Base-by-base conservation (phyloP, 345 rosid species). In the Theobroma cacao region DNA sequence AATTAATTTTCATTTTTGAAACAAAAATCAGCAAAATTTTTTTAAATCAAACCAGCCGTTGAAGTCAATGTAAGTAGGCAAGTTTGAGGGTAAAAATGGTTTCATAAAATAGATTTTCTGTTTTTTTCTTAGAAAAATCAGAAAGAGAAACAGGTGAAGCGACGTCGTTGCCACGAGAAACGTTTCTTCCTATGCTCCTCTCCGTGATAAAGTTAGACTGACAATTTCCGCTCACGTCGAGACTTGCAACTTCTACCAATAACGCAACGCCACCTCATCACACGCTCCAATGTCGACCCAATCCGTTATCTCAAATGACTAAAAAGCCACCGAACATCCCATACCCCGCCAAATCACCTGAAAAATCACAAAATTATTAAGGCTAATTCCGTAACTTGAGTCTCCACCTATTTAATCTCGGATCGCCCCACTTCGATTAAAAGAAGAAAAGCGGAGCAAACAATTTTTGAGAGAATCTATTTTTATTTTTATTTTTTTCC, bases 361-460 rank as follows among this genome's bases (percentile, higher is more conserved):
- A 52, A 33, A 63, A 22, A 59, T 7, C 11, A 43, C n/a, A 34
- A 55, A 36, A 18, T 61, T 18, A 6, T 33, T 1, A 48, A 63
- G 78, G 78, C 15, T 47, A 75, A 62, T 63, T 33, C n/a, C 40
- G 72, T 63, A 75, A 75, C 30, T 62, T 75, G 1, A 13, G 0
- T 12, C 13, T 36, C n/a, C 22, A 56, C 66, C 34, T 38, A 73
- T 56, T 73, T 36, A 36, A 36, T 56, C 64, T 7, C 65, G 36
- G 65, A 73, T 55, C 22, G 64, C 34, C 50, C 56, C 2, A 38
- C 50, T 36, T 43, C 33, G 20, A 41, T 17, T n/a, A n/a, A 61
- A 43, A 61, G 71, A 41, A 45, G 30, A 47, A 61, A 61, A 34
- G 2, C 43, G 1, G 30, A 33, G 52, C 8, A 38, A 22, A 22